phyloP scores from a whole-genome alignment of 2,329 filamentous ascomycete species.

The Botrytis deweyae region DNA sequence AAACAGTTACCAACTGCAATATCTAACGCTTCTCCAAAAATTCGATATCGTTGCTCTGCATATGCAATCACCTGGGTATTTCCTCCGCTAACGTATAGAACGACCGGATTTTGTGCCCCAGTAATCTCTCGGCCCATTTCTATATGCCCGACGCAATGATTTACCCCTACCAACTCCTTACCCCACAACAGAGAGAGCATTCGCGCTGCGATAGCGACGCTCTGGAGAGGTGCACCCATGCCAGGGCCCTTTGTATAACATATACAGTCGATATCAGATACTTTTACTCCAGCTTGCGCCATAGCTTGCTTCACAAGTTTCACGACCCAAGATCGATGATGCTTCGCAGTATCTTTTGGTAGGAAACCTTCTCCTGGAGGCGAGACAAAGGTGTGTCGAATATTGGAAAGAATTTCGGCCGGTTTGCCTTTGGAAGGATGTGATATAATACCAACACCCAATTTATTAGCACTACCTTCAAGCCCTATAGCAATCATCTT shows the following conservation, averaged over 20 bases:
- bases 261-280: conserved; percentile 78
- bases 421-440: conserved; percentile 57
- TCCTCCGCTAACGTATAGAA: conserved; percentile 91
- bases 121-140: conserved; percentile 97
- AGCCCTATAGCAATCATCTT: conserved; percentile 67
- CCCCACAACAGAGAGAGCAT: conserved; percentile 81
- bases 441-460: conserved; percentile 87
- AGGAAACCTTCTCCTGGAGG: conserved; percentile 93
- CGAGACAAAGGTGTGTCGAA: conserved; percentile 89
- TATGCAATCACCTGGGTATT: conserved; percentile 99
- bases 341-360: conserved; percentile 90
- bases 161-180: conserved; percentile 88
- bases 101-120: conserved; percentile 84
- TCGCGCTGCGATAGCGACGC: conserved; percentile 81
- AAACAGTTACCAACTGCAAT: conserved; percentile 98
- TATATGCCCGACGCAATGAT: conserved; percentile 98
- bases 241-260: conserved; percentile 95
- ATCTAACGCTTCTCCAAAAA: conserved; percentile 96
- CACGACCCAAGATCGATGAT: conserved; percentile 86
- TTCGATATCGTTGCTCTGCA: conserved; percentile 89
- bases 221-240: conserved; percentile 91
- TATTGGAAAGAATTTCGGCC: conserved; percentile 80
- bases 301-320: conserved; percentile 78
- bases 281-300: conserved; percentile 59
- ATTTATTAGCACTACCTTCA: conserved; percentile 97